Conservation (phyloP, 2,329 filamentous ascomycete genomes). For the Zymoseptoria brevis region DNA sequence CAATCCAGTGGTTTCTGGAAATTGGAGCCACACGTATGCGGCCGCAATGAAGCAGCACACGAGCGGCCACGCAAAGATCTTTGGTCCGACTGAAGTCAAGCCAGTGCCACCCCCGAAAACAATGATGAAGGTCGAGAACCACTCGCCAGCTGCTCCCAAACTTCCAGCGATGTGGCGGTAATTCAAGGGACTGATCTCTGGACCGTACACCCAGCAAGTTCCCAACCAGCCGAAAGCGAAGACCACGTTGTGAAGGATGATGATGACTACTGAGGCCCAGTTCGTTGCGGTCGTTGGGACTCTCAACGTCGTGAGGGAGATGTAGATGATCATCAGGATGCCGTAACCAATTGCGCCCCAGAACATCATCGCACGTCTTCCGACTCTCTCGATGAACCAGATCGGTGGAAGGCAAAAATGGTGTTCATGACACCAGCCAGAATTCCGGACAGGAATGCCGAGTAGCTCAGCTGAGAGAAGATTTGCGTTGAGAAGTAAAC, state of each 20-base stretch:
- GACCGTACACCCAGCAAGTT: conserved; percentile 30
- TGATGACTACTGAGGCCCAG: conserved; percentile 23
- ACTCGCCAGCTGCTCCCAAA: conserved; percentile 27
- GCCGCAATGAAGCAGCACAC: conserved; percentile 20
- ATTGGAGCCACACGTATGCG: neutral
- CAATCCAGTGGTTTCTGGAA: neutral
- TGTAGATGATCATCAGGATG: conserved; percentile 24
- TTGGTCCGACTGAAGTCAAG: conserved; percentile 29
- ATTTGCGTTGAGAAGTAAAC: conserved; percentile 33
- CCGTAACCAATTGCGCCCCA: conserved; percentile 23
- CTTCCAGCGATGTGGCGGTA: conserved; percentile 16
- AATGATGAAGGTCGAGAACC: conserved; percentile 27
- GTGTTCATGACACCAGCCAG: neutral
- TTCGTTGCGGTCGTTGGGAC: conserved; percentile 15
- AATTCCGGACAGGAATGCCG: too few relatives aligned
- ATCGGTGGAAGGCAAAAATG: conserved; percentile 14
- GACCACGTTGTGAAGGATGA: conserved; percentile 24
- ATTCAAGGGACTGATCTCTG: conserved; percentile 33
- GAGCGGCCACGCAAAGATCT: conserved; percentile 34
- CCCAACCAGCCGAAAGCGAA: conserved; percentile 29
- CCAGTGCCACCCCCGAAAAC: conserved; percentile 15
- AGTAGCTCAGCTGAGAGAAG: conserved; percentile 12
- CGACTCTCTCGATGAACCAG: conserved; percentile 28
- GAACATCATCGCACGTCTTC: conserved; percentile 25
- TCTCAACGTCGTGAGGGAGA: conserved; percentile 18